Conservation (phyloP, 768 basidiomycete genomes). For the Asterophora parasitica region DNA sequence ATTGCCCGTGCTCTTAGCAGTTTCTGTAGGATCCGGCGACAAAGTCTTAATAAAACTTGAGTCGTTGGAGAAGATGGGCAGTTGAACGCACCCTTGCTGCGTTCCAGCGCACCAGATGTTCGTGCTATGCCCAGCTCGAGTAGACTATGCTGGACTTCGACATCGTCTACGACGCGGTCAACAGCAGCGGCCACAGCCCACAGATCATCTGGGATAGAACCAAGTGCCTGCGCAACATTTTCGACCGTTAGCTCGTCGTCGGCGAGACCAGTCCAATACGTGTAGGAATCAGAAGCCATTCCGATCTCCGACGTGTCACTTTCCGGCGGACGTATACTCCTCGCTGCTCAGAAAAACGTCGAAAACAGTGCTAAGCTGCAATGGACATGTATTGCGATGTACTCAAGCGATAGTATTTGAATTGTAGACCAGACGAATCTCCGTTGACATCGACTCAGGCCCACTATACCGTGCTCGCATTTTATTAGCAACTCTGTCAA, state of each 20-base stretch:
- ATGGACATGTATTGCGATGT: neutral
- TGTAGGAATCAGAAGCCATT: constrained; percentile 39
- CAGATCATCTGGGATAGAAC: constrained; percentile 54
- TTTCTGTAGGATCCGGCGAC: neutral
- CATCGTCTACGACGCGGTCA: constrained; percentile 61
- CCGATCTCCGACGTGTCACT: constrained; percentile 18
- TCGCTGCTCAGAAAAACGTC: no score
- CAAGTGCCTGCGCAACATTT: constrained; percentile 43
- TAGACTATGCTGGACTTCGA: constrained; percentile 49
- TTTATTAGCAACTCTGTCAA: neutral
- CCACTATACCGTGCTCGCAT: neutral
- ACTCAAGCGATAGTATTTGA: neutral
- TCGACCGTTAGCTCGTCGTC: constrained; percentile 57
- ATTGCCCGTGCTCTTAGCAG: constrained; percentile 1
- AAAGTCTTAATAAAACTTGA: neutral
- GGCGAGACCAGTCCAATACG: constrained; percentile 51
- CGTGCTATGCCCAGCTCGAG: constrained; percentile 62
- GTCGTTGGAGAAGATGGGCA: constrained; percentile 7
- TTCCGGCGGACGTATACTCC: no score
- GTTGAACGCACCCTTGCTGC: constrained; percentile 35
- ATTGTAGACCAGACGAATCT: no score
- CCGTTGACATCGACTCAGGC: neutral
- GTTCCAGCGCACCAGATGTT: constrained; percentile 43
- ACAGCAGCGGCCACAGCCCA: constrained; percentile 76
- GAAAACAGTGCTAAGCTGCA: no score